Evolutionary conservation across 148 eudicot species (phyloP), one percentile per base, ranked within the genome.

Genomic region (Vaccinium myrtillus): DNA sequence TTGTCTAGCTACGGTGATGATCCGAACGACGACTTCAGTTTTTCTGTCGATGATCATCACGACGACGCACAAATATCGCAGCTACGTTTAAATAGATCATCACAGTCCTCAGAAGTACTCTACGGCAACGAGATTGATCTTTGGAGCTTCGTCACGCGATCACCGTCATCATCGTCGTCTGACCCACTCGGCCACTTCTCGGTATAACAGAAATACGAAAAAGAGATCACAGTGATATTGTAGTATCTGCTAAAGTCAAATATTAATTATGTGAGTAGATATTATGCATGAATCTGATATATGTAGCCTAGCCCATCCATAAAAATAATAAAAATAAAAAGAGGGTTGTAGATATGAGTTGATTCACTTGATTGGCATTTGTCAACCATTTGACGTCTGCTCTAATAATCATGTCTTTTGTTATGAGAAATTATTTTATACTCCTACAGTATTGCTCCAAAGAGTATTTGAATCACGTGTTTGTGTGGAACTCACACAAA

Each of bases 121-220:
- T 48, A 77, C 59, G 79, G 50, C 50, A 81, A 30, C 79, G 88
- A 83, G 75, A 59, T 86, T 11, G 87, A 87, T 30, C 32, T 83
- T 15, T 88, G 92, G 89, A 87, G 77, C 89, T 83, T 83, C 30
- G 71, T 65, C 27, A 81, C 87, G 1, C 39, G 83, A 30, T 82
- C 89, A 23, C 46, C 90, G 12, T 81, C 90, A 7, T 86, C 90
- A 10, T 86, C 91, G 19, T 85, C 87, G 6, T 59, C 87, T 6
- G 89, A 90, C 84, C 90, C 92, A 9, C 23, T 88, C 53, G 75
- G 85, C 48, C 90, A 83, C 83, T 82, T 86, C 71, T 88, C 89
- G 30, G 86, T 87, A 83, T 88, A 84, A 81, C 32, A 54, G 70
- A 80, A 23, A n/a, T 16, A 54, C 50, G 12, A 2, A 5, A 53